These are phyloP conservation scores for Raffaelea ambrosiae DNA, from an alignment of 2,329 filamentous ascomycete genomes.

Conservation along the genomic window DNA sequence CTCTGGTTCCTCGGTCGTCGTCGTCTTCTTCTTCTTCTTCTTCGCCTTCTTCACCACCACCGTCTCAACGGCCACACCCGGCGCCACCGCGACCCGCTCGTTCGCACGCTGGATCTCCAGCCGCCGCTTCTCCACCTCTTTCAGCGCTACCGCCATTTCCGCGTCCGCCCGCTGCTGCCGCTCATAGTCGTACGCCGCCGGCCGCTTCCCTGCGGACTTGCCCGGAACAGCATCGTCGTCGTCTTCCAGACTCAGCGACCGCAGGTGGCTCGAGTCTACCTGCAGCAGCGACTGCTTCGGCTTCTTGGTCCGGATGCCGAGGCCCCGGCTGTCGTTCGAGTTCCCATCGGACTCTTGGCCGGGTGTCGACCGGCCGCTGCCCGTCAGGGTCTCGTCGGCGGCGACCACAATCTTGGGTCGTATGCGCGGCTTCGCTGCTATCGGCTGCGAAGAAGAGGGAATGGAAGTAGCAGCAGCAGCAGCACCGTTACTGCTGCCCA, in stretches of 20 bases:
- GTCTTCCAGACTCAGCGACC: constrained; percentile 60
- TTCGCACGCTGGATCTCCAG: constrained; percentile 83
- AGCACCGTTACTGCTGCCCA: constrained; percentile 44
- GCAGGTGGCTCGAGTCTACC: constrained; percentile 79
- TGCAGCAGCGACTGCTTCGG: constrained; percentile 58
- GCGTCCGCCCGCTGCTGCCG: constrained; percentile 66
- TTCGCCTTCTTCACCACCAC: constrained; percentile 60
- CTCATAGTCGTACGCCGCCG: constrained; percentile 46
- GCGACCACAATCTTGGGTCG: constrained; percentile 59
- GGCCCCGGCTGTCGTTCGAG: constrained; percentile 23
- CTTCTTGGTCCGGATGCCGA: constrained; percentile 32
- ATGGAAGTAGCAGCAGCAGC: constrained; percentile 7
- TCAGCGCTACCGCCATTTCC: constrained; percentile 82
- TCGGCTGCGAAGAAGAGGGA: constrained; percentile 16
- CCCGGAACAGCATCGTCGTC: constrained; percentile 21
- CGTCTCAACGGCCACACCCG: constrained; percentile 58
- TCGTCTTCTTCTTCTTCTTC: constrained; percentile 49
- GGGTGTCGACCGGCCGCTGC: constrained; percentile 39
- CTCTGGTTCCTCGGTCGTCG: constrained; percentile 6
- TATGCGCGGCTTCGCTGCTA: constrained; percentile 25
- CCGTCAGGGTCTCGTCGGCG: constrained; percentile 64
- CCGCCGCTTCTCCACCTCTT: constrained; percentile 76
- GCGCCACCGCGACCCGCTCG: constrained; percentile 63
- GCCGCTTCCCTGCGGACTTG: constrained; percentile 15
- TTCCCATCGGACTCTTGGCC: constrained; percentile 48